These are phyloP conservation scores for Hirsutella thompsonii DNA, from an alignment of 2,329 filamentous ascomycete species.

Conservation along the genomic window DNA sequence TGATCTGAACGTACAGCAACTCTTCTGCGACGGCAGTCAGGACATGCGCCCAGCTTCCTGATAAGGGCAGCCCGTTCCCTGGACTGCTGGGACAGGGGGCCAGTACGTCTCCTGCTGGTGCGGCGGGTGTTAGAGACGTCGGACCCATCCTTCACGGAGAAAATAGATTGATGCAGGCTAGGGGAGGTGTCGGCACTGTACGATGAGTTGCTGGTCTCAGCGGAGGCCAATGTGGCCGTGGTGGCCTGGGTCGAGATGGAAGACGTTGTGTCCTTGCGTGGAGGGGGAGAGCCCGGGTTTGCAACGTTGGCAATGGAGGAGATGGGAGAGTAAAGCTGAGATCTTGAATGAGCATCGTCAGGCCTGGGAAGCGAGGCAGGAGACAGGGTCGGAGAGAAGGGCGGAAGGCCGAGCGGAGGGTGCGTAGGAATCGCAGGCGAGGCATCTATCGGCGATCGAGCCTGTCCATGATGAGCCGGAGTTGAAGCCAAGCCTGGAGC, in stretches of 20 bases:
- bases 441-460: background rate
- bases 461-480: constrained; percentile 1
- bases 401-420: constrained; percentile 9
- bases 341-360: constrained; percentile 3
- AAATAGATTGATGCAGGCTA: constrained; percentile 36
- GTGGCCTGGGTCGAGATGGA: constrained; percentile 40
- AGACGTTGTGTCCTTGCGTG: constrained; percentile 37
- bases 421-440: constrained; percentile 5
- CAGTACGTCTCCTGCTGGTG: constrained; percentile 44
- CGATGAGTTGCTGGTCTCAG: constrained; percentile 35
- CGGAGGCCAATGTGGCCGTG: constrained; percentile 26
- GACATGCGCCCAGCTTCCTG: constrained; percentile 44
- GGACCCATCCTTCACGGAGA: constrained; percentile 41
- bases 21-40: constrained; percentile 40
- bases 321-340: constrained; percentile 6
- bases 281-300: constrained; percentile 17
- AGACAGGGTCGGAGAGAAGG: constrained; percentile 13
- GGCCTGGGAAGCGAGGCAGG: constrained; percentile 5
- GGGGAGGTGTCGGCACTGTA: constrained; percentile 41
- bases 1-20: constrained; percentile 38
- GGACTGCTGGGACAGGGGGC: constrained; percentile 43
- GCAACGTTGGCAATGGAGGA: constrained; percentile 7
- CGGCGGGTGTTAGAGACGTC: constrained; percentile 40
- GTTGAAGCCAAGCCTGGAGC: constrained; percentile 3
- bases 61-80: constrained; percentile 47